These are phyloP conservation scores for Pythium scleroteichum DNA, from an alignment of 352 stramenopile genomes.

Conservation along the genomic window DNA sequence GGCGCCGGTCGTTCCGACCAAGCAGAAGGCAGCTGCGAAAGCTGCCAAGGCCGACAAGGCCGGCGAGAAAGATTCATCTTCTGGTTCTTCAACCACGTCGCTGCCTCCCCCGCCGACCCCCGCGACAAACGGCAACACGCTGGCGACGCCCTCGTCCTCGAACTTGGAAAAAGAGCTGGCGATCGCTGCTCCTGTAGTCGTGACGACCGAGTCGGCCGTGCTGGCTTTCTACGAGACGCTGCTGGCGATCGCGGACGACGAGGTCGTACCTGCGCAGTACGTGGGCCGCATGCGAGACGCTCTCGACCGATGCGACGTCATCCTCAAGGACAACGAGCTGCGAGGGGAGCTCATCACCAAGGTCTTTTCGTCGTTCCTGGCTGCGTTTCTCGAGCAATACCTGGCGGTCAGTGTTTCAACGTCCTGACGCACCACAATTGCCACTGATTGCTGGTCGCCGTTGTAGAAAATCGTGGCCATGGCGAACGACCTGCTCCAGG, in stretches of 20 bases:
- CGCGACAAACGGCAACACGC: constrained; percentile 12
- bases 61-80: constrained; percentile 14
- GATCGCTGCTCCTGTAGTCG: neutral
- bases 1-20: constrained; percentile 34
- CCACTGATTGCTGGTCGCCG: neutral
- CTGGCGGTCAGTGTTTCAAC: constrained; percentile 36
- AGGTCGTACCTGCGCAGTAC: constrained; percentile 40
- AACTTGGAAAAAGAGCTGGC: constrained; percentile 48
- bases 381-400: constrained; percentile 66
- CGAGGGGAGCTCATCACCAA: constrained; percentile 69
- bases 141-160: constrained; percentile 36
- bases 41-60: constrained; percentile 32
- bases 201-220: constrained; percentile 35
- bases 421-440: no score
- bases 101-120: constrained; percentile 4
- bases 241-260: constrained; percentile 47
- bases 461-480: constrained; percentile 58
- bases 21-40: constrained; percentile 36
- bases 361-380: constrained; percentile 59
- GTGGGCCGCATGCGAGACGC: constrained; percentile 40
- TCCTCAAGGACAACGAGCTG: constrained; percentile 70
- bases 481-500: constrained; percentile 64
- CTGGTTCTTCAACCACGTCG: constrained; percentile 23
- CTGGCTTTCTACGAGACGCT: constrained; percentile 56
- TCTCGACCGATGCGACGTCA: constrained; percentile 54